Conservation (phyloP, 495 filamentous ascomycete species). For the Rhypophila decipiens region DNA sequence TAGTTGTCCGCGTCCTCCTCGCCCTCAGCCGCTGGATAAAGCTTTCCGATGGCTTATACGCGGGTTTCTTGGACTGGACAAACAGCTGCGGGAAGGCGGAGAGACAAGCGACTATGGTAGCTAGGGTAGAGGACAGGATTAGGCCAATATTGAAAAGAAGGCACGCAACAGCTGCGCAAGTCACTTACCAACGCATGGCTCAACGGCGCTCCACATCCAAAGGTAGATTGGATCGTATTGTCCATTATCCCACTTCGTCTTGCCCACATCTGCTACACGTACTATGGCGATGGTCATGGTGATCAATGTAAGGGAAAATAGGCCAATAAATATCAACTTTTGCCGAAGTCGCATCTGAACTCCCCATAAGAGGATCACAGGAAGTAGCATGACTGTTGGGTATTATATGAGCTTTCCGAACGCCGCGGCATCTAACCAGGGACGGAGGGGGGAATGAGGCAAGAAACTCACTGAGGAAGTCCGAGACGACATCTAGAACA, state of each 20-base stretch:
- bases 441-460: not conserved
- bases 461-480: constrained; percentile 13
- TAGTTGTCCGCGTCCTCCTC: no score
- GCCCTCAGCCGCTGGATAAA: no score
- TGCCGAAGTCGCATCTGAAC: constrained; percentile 13
- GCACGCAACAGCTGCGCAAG: not conserved
- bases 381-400: constrained; percentile 12
- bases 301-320: constrained; percentile 28
- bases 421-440: not conserved
- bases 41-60: no score
- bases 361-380: constrained; percentile 24
- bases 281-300: constrained; percentile 23
- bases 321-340: constrained; percentile 17
- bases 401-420: not conserved
- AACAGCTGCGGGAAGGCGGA: constrained; percentile 12
- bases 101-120: constrained; percentile 1
- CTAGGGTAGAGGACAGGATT: not conserved
- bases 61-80: no score
- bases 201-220: constrained; percentile 20
- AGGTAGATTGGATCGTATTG: constrained; percentile 12
- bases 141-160: not conserved
- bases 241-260: not conserved
- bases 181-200: constrained; percentile 11
- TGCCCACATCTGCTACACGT: constrained; percentile 8
- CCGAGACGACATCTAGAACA: constrained; percentile 23